Percentiles rank a stretch among this genome's conserved stretches.
These are phyloP conservation scores for Thelephora ganbajun DNA, from an alignment of 768 basidiomycete genomes.

Conservation along the genomic window DNA sequence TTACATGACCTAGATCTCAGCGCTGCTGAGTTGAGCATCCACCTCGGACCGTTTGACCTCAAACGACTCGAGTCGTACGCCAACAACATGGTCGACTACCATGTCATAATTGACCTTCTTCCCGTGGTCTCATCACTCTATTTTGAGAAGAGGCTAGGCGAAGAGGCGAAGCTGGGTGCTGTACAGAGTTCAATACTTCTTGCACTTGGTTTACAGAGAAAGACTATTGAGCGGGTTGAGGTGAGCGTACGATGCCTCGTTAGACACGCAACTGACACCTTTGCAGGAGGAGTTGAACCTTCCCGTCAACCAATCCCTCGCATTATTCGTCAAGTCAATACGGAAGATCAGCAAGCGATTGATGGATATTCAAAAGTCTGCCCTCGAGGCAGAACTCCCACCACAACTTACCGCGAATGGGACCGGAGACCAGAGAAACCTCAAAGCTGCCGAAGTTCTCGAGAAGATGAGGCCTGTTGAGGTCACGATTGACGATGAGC, in stretches of 20 bases:
- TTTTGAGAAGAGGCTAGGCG: conserved; percentile 63
- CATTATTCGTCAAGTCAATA: conserved; percentile 82
- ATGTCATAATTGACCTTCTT: conserved; percentile 86
- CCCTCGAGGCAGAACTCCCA: conserved; percentile 52
- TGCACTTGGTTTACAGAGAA: conserved; percentile 81
- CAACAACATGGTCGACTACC: conserved; percentile 92
- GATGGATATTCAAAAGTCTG: conserved; percentile 66
- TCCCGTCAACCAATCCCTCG: conserved; percentile 77
- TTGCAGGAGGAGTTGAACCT: conserved; percentile 63
- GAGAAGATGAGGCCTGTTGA: conserved; percentile 15
- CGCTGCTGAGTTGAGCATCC: conserved; percentile 38
- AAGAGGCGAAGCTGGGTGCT: conserved; percentile 58
- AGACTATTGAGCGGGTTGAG: conserved; percentile 82
- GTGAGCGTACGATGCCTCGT: conserved; percentile 19
- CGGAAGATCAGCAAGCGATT: conserved; percentile 71
- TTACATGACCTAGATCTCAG: conserved; percentile 27
- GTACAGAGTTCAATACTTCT: conserved; percentile 88
- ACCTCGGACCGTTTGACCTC: conserved; percentile 84
- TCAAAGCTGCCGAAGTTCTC: conserved; percentile 1
- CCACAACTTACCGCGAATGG: conserved; percentile 18
- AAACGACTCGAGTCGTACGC: conserved; percentile 94
- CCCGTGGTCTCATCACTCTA: conserved; percentile 72
- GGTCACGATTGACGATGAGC: conserved; percentile 18
- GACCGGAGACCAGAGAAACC: conserved; percentile 7
- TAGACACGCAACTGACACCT: neutral